phyloP scores from a whole-genome alignment of 305 asterid genomes.

The Ilex paraguariensis region DNA sequence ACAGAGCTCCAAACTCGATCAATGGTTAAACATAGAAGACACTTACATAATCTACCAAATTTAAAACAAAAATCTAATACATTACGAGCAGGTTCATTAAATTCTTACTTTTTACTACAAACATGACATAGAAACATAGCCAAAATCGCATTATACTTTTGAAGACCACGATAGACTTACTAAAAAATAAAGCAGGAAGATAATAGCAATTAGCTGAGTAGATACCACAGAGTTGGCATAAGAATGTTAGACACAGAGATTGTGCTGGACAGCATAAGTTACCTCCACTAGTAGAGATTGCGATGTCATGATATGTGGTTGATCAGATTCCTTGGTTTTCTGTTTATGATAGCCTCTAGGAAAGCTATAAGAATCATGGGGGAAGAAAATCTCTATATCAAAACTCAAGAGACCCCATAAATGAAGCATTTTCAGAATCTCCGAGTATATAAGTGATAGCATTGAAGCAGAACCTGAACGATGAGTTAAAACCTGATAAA shows the following conservation, averaged over 20 bases:
- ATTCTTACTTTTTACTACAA: too few species aligned
- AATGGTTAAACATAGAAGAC: too few species aligned
- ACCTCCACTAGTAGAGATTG: conserved; percentile 67
- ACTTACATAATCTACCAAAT: too few species aligned
- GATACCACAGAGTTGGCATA: conserved; percentile 8
- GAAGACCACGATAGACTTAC: too few species aligned
- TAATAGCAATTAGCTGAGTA: background rate
- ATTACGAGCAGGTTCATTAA: too few species aligned
- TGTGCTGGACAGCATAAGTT: conserved; percentile 10
- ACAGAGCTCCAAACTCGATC: too few species aligned
- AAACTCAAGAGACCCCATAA: conserved; percentile 57
- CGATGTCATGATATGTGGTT: conserved; percentile 53
- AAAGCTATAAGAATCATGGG: conserved; percentile 53
- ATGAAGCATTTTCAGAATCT: conserved; percentile 72
- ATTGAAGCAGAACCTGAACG: conserved; percentile 72
- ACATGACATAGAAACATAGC: too few species aligned
- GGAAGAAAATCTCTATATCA: conserved; percentile 70
- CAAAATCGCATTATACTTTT: too few species aligned
- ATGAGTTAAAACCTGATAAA: conserved; percentile 74
- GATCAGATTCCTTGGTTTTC: conserved; percentile 63
- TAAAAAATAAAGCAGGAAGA: too few species aligned
- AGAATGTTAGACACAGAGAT: background rate
- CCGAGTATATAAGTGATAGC: conserved; percentile 70
- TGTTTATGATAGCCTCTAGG: conserved; percentile 70
- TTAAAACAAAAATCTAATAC: too few species aligned